Evolutionary conservation across 257 asterid genomes (phyloP), one percentile per base, ranked within the genome.

Genomic region (Ilex asprella): DNA sequence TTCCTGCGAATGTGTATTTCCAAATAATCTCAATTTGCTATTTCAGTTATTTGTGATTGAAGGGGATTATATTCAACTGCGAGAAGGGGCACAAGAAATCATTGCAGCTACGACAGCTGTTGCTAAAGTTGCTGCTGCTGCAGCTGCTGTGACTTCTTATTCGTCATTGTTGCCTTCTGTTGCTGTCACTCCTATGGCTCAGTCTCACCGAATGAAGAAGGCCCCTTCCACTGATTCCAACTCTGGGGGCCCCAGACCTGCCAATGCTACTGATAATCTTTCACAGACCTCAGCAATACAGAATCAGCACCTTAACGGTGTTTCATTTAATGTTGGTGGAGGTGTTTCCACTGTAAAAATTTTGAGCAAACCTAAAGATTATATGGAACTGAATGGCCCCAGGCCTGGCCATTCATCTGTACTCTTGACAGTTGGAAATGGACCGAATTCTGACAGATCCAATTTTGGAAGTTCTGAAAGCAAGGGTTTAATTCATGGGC

Each of bases 151-250:
- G 30, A 64, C 89, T 15, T 75, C 82, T 10, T 78, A 83, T 79
- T 75, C 95, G 0, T 75, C 86, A 6, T 56, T 73, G 68, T 50
- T 84, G 73, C 95, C 95, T 70, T 82, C 96, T 76, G 94, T 87
- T 63, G 92, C 95, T 39, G 82, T 91, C 63, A 91, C 97, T 58
- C 97, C 97, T 39, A 85, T 91, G 97, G 91, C 97, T 47, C 96
- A 88, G 71, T 64, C 84, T 68, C 85, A 82, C 70, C 80, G 93
- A 27, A 54, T 76, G 66, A 85, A 77, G 76, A 85, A 76, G 73
- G 69, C 71, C 21, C 67, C 84, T 31, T 76, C 80, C 7, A 63
- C 70, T 43, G 95, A 85, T 39, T 78, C 86, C 47, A 49, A 63
- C 82, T 69, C 61, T 65, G 75, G 32, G 30, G 56, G 30, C 1